Conservation (phyloP, 345 rosid species). For the Lenwebbia sp. region DNA sequence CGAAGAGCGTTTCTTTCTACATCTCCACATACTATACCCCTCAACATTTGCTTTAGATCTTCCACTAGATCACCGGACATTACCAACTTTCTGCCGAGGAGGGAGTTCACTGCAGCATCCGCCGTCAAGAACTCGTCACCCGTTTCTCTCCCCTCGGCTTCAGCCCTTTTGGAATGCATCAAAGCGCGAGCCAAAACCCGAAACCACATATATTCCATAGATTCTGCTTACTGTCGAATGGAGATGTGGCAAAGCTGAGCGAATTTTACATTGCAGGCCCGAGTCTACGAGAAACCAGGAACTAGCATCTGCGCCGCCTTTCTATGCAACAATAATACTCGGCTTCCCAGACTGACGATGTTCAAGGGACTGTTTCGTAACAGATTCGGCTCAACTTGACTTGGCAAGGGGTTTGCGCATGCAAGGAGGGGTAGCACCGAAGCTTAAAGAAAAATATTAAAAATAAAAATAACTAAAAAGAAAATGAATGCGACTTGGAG, state of each 20-base stretch:
- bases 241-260: not conserved
- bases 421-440: no score
- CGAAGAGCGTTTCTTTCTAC: no score
- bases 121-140: slow-evolving; percentile 1
- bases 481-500: no score
- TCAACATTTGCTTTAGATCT: not conserved
- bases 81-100: not conserved
- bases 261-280: slow-evolving; percentile 17
- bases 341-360: not conserved
- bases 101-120: slow-evolving; percentile 13
- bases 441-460: no score
- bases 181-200: not conserved
- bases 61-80: not conserved
- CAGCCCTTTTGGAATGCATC: slow-evolving; percentile 8
- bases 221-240: not conserved
- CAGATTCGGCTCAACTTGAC: no score
- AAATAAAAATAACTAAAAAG: no score
- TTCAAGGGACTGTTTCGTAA: no score
- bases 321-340: slow-evolving; percentile 23
- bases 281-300: slow-evolving; percentile 10
- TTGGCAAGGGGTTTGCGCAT: no score
- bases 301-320: slow-evolving; percentile 29
- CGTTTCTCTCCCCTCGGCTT: slow-evolving; percentile 6
- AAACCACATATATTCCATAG: not conserved
- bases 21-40: no score